Percentiles rank a stretch among this genome's conserved stretches.
Conservation (phyloP, 2,329 filamentous ascomycete genomes). For the Fusarium pseudonygamai region DNA sequence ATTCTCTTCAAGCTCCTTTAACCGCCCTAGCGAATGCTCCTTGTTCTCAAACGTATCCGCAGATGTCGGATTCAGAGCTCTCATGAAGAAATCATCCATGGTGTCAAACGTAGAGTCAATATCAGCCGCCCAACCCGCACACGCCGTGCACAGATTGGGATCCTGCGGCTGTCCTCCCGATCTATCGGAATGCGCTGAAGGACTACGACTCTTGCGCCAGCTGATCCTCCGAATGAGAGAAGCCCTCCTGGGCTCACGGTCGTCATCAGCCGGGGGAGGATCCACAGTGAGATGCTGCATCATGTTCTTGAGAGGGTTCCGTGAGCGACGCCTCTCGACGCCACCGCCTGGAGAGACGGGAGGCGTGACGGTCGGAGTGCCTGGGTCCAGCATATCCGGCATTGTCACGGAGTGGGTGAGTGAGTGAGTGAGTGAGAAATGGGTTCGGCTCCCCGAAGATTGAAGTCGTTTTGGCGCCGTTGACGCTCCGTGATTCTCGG, state of each 20-base stretch:
- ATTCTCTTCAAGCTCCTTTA: conserved; percentile 46
- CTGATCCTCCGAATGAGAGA: conserved; percentile 50
- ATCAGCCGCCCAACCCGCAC: conserved; percentile 47
- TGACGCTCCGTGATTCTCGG: conserved; percentile 40
- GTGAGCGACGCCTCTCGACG: conserved; percentile 47
- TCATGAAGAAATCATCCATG: conserved; percentile 45
- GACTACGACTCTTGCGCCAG: conserved; percentile 49
- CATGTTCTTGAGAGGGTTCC: conserved; percentile 50
- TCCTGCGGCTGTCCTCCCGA: conserved; percentile 43
- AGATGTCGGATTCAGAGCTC: conserved; percentile 42
- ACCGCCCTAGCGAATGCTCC: conserved; percentile 43
- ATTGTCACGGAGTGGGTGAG: conserved; percentile 21
- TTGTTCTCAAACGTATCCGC: conserved; percentile 47
- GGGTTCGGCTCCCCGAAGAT: neutral
- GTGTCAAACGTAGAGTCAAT: conserved; percentile 47
- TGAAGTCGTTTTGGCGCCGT: conserved; percentile 27
- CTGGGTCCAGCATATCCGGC: conserved; percentile 44
- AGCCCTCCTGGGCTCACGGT: conserved; percentile 41
- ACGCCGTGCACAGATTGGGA: conserved; percentile 45
- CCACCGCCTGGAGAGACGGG: conserved; percentile 36
- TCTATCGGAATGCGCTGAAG: conserved; percentile 48
- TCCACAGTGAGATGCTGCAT: conserved; percentile 52
- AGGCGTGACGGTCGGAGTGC: conserved; percentile 35
- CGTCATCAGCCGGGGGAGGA: conserved; percentile 41
- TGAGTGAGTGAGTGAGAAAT: neutral